Evolutionary conservation across 768 basidiomycete genomes (phyloP).

Genomic region (Termitomyces sp.): DNA sequence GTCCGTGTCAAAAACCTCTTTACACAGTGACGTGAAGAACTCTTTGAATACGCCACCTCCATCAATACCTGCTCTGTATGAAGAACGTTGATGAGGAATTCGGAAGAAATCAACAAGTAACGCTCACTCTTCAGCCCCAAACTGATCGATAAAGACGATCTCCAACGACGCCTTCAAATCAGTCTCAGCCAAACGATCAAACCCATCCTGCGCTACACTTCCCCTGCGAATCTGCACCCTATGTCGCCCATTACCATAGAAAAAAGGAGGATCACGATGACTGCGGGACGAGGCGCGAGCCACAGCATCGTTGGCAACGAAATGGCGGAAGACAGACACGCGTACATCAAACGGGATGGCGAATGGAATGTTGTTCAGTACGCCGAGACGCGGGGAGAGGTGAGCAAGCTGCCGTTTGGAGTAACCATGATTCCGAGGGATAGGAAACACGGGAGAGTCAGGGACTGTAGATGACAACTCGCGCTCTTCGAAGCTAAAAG

Average conservation of each 20-base stretch:
- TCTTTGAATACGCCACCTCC: conserved; percentile 98
- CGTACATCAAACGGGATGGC: conserved; percentile 89
- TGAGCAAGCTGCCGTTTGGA: conserved; percentile 69
- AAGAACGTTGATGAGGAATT: not conserved
- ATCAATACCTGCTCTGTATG: conserved; percentile 79
- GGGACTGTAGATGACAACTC: conserved; percentile 31
- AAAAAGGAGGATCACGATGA: not conserved
- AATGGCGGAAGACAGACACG: conserved; percentile 85
- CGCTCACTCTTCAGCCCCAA: conserved; percentile 77
- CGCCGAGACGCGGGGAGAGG: conserved; percentile 80
- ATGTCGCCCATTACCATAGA: conserved; percentile 16
- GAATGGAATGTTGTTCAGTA: conserved; percentile 95
- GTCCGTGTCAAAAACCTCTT: conserved; percentile 93
- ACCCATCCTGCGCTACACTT: conserved; percentile 86
- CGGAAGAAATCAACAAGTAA: not conserved
- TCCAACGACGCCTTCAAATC: conserved; percentile 79
- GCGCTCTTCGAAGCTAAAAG: conserved; percentile 58
- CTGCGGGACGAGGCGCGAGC: conserved; percentile 5
- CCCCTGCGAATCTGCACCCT: conserved; percentile 62
- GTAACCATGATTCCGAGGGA: not conserved
- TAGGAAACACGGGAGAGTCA: conserved; percentile 1
- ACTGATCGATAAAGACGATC: conserved; percentile 92
- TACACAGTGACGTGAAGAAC: conserved; percentile 88
- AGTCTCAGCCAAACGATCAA: conserved; percentile 71
- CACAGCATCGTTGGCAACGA: conserved; percentile 62